Base-by-base conservation (phyloP, 257 asterid genomes). In the Agastache rugosa region DNA sequence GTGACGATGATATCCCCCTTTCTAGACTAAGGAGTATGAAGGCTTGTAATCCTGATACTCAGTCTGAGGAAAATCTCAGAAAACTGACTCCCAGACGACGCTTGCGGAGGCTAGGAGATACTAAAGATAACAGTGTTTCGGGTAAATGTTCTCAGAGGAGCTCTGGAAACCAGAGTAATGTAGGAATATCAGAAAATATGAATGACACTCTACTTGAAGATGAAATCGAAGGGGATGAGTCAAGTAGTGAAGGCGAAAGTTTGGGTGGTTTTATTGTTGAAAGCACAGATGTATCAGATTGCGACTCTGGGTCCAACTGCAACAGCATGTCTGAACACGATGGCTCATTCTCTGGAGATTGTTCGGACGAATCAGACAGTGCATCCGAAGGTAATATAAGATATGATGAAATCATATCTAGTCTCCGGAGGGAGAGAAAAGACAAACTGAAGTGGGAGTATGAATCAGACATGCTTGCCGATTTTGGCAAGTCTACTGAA, bases 401-500 rank as follows among this genome's bases (percentile, higher is more conserved):
- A 50, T 90, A 82, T 61, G 62, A 59, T 65, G 83, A 84, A 64
- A 82, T 91, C 66, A 85, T 91, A 16, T 80, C 88, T 20, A 44
- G 72, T 74, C 63, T 88, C 12, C 77, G 87, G 77, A 84, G 97
- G 86, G 80, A 39, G 68, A 83, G 86, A 75, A 80, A 80, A 60
- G 84, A 69, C 31, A 82, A 79, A 41, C 23, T 42, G 75, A 77
- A 79, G 73, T 91, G 95, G 95, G 86, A 75, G 27, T 88, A 73
- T 47, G 87, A 88, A 82, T 86, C 89, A 42, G 95, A 87, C 53
- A 84, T 91, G 95, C 87, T 83, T 72, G 88, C 93, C 75, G 97
- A 83, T 65, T 77, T 87, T 41, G 90, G 84, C 31, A 85, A 85
- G 73, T 79, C 59, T 19, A 79, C 87, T 53, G 89, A 84, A 58